These are phyloP conservation scores for Pisolithus sp. DNA, from an alignment of 768 basidiomycete species.

Conservation along the genomic window DNA sequence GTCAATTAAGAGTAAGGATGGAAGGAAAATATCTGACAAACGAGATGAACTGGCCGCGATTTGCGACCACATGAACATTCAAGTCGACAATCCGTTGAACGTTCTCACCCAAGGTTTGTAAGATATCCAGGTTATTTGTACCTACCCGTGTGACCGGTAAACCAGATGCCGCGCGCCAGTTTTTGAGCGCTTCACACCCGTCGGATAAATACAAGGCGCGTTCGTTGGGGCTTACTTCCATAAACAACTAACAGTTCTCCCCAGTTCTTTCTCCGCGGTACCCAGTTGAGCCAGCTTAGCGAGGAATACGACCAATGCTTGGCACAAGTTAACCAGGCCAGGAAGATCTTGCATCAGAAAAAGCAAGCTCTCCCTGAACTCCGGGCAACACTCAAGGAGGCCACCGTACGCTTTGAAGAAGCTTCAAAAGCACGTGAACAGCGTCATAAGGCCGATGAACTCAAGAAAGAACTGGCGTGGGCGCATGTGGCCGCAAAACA, in stretches of 20 bases:
- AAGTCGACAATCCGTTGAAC: conserved; percentile 95
- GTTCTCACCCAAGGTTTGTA: conserved; percentile 75
- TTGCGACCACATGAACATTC: conserved; percentile 93
- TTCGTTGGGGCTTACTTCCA: background rate
- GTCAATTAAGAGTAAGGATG: conserved; percentile 73
- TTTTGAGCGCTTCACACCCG: conserved; percentile 76
- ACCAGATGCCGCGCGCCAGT: conserved; percentile 46
- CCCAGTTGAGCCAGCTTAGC: conserved; percentile 80
- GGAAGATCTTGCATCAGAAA: conserved; percentile 62
- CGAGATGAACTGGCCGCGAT: conserved; percentile 83
- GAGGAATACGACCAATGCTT: conserved; percentile 80
- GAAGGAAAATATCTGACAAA: conserved; percentile 63
- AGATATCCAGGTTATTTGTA: background rate
- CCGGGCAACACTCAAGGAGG: conserved; percentile 48
- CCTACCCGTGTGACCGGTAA: conserved; percentile 1
- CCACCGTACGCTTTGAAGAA: conserved; percentile 56
- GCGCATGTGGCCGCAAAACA: conserved; percentile 72
- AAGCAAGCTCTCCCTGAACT: conserved; percentile 76
- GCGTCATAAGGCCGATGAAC: conserved; percentile 56
- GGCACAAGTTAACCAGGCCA: conserved; percentile 65
- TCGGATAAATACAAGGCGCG: conserved; percentile 84
- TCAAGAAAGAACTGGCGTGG: conserved; percentile 85
- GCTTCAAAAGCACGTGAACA: conserved; percentile 71
- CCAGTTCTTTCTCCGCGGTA: conserved; percentile 92
- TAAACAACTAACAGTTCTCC: conserved; percentile 1